Base-by-base conservation (phyloP, 2,329 filamentous ascomycete species). In the Fonsecaea nubica region DNA sequence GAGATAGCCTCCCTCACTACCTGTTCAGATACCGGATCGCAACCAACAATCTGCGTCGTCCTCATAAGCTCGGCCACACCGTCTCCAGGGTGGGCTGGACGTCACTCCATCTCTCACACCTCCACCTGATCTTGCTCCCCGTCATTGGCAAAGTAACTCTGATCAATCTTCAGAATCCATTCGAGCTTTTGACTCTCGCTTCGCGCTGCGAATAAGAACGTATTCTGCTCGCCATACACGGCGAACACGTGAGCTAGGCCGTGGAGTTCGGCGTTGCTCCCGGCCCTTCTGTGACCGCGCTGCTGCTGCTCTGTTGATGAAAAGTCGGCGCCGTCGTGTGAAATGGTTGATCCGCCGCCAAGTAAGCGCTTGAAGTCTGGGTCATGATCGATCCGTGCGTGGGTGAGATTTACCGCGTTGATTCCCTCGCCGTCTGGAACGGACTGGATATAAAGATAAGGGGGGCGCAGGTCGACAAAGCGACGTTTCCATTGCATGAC, bases 161-260 rank as follows among this genome's bases (percentile, higher is more conserved):
- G 91, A 79, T 99, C 95, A 73, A 99, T 92, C 75, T 91, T 90
- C 78, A 96, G 86, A 73, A 99, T 97, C 95, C 95, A 99, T 77
- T 98, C 95, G 73, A 93, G 90, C 83, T 97, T 97, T 78, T 97
- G 93, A 57, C 89, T 86, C 81, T 97, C 94, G 74, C 89, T 94
- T 65, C 93, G 86, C 30, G 93, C 92, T 13, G 93, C 92, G 78
- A 99, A 98, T 48, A 99, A 84, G 86, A 93, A 99, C 36, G 93
- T 97, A 78, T 97, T 97, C 77, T 95, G 91, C 66, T 90, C 92
- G 50, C 92, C 94, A 76, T 98, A 99, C 58, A 99, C 87, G 12
- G 95, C 95, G 84, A 97, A 99, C 48, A 98, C 91, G 71, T 91
- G 90, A 3, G 88, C 85, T 73, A 78, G 87, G 78, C 81, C 79